These are phyloP conservation scores for Chlorella sp. DNA, from an alignment of 139 green algal species.

Conservation along the genomic window DNA sequence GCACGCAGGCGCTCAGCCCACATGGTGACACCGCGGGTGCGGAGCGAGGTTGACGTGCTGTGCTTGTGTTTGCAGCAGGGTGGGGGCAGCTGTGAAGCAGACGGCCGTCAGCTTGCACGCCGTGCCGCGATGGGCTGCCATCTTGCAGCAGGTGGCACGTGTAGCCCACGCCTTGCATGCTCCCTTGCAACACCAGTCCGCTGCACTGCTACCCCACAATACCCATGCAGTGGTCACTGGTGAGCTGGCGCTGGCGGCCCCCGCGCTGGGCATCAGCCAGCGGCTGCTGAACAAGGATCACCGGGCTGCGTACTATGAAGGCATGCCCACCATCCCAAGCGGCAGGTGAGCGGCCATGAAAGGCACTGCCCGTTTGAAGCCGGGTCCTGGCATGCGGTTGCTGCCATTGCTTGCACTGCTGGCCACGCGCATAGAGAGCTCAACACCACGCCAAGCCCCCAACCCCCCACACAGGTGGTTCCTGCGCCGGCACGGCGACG, in stretches of 20 bases:
- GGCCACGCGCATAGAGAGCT: not conserved
- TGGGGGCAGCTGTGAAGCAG: no score
- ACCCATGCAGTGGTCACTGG: conserved; percentile 12
- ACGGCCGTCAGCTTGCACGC: no score
- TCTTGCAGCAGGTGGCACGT: no score
- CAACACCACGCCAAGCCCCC: no score
- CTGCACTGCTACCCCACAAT: not conserved
- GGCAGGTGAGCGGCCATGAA: not conserved
- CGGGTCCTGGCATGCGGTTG: not conserved
- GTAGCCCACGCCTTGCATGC: not conserved
- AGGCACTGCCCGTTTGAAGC: not conserved
- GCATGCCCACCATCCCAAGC: conserved; percentile 73
- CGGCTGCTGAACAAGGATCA: conserved; percentile 89
- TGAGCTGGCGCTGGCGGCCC: conserved; percentile 79
- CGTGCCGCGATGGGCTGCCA: no score
- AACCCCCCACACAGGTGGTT: conserved; percentile 11
- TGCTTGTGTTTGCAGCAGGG: no score
- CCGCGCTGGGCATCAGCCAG: conserved; percentile 82
- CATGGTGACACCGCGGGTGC: conserved; percentile 24
- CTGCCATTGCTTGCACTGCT: not conserved
- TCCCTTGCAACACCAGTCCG: not conserved
- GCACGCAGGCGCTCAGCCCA: not conserved
- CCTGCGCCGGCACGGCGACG: conserved; percentile 91
- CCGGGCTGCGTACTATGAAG: conserved; percentile 82
- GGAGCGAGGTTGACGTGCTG: no score